Base-by-base conservation (phyloP, 2,329 filamentous ascomycete species). In the Arthrobotrys pseudoclavata region DNA sequence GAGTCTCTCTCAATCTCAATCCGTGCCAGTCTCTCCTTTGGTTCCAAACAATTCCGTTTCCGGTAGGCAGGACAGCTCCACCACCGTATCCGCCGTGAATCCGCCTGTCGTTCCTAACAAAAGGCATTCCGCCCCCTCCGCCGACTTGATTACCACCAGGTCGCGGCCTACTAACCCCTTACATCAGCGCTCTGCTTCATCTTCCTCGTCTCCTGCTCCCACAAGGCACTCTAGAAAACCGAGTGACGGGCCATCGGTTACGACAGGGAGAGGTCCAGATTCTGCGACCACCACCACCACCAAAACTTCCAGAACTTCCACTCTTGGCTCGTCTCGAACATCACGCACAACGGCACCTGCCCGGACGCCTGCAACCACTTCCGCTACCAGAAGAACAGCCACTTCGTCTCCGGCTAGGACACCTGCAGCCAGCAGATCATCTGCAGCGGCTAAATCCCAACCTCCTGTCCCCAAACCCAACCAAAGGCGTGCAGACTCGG, bases 31-130 rank as follows among this genome's bases (percentile, higher is more conserved):
- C 50, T 70, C 72, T 53, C 72, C 72, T 70, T 76, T 76, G 72
- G 57, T 45, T 40, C 66, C 72, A 69, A 69, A 68, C 66, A 76
- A 61, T 60, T 67, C 72, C 72, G 72, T 69, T 76, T 76, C 72
- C 72, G 69, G 69, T 61, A 74, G 69, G 69, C 62, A 22, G 29
- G 69, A 68, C 50, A 76, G 72, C 72, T 70, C 72, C 72, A 70
- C 66, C 18, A 70, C 57, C 34, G 72, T 76, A 70, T 76, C 72
- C 57, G 66, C 72, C 34, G 48, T 62, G 42, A 70, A 61, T 50
- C 53, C 72, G 48, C 60, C 72, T 53, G 60, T 62, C 53, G 71
- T 50, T 64, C 64, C 71, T 57, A 61, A 31, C 60, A 76, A 76
- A 66, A 66, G 72, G 20, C 72, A 76, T 70, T 76, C 72, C 66